These are phyloP conservation scores for Xylaria sp. DNA, from an alignment of 2,329 filamentous ascomycete genomes.

Conservation along the genomic window DNA sequence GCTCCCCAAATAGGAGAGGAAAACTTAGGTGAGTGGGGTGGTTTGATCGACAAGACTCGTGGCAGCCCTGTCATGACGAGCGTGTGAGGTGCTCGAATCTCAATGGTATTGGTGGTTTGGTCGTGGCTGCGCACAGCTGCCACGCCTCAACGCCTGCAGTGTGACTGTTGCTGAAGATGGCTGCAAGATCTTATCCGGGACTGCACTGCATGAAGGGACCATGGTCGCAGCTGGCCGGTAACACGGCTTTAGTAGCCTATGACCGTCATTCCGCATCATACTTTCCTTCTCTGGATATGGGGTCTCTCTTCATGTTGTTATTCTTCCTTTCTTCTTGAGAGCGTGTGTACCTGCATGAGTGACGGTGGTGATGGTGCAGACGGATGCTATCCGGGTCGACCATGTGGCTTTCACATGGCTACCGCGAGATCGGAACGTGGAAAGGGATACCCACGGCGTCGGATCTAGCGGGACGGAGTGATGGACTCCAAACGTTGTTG, in stretches of 20 bases:
- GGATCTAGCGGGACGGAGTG: constrained; percentile 25
- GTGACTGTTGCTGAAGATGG: constrained; percentile 26
- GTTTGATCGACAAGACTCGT: constrained; percentile 34
- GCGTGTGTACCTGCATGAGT: background rate
- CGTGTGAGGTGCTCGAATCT: constrained; percentile 9
- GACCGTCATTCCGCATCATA: constrained; percentile 13
- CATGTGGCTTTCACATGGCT: constrained; percentile 24
- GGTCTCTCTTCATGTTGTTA: background rate
- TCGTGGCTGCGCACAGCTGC: constrained; percentile 32
- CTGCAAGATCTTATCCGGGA: constrained; percentile 35
- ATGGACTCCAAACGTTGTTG: background rate
- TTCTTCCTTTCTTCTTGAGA: background rate
- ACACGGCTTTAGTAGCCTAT: constrained; percentile 27
- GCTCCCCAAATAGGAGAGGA: constrained; percentile 26
- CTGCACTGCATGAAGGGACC: constrained; percentile 22
- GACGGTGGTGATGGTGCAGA: background rate
- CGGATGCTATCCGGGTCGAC: constrained; percentile 5
- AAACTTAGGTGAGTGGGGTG: constrained; percentile 16
- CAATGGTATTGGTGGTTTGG: constrained; percentile 22
- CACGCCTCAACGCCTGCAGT: constrained; percentile 17
- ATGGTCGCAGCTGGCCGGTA: constrained; percentile 21
- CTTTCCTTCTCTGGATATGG: background rate
- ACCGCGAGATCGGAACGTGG: constrained; percentile 22
- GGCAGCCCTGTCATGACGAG: constrained; percentile 39
- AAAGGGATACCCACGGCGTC: constrained; percentile 14